Conservation (phyloP, 257 asterid species). For the Solanum pimpinellifolium region DNA sequence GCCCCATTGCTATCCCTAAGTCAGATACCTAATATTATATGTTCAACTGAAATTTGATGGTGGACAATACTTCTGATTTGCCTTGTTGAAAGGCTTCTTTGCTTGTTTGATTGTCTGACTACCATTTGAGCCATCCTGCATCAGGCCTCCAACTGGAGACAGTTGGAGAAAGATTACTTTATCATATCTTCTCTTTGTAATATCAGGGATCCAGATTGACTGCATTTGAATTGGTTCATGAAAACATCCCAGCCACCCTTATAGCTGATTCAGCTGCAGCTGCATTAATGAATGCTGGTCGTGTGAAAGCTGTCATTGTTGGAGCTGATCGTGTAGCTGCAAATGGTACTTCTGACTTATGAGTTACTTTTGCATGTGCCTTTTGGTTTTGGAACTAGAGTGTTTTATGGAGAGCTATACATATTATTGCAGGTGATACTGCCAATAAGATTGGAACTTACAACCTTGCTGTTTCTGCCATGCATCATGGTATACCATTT, state of each 20-base stretch:
- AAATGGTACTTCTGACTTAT: slow-evolving; percentile 40
- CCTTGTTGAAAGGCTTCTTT: neutral
- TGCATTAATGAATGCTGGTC: slow-evolving; percentile 74
- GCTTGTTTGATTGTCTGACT: neutral
- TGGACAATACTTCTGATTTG: neutral
- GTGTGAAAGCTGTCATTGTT: slow-evolving; percentile 78
- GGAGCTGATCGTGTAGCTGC: slow-evolving; percentile 98
- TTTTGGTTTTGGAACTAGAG: neutral
- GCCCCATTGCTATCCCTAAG: too few relatives aligned
- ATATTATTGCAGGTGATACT: slow-evolving; percentile 61
- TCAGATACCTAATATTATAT: neutral
- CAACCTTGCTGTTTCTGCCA: slow-evolving; percentile 75
- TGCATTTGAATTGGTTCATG: slow-evolving; percentile 90
- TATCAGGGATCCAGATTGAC: slow-evolving; percentile 91
- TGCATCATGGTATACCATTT: slow-evolving; percentile 76
- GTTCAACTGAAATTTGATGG: neutral
- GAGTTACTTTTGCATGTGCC: neutral
- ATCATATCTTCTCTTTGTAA: neutral
- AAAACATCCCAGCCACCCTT: slow-evolving; percentile 81
- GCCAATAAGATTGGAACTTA: slow-evolving; percentile 99
- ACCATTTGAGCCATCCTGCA: neutral
- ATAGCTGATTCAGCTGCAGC: slow-evolving; percentile 98
- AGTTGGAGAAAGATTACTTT: neutral
- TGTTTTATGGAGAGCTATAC: neutral
- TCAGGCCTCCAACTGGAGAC: neutral